Evolutionary conservation across 345 rosid genomes (phyloP).

Genomic region (Eucalyptus shirleyi): DNA sequence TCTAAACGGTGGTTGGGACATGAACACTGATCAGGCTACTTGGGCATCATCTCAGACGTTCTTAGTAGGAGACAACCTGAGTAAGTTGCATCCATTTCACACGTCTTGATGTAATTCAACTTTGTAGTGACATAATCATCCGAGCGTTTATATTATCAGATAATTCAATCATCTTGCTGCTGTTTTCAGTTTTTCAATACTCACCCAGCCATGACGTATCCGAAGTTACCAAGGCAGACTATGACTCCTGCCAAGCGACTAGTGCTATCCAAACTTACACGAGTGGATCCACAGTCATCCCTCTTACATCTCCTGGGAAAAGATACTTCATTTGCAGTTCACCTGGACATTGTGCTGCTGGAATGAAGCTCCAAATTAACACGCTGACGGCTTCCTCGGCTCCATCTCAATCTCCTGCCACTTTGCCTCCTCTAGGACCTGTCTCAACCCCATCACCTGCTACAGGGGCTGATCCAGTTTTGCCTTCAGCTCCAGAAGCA

Average conservation of each 20-base stretch:
- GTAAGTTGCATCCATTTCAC: background rate
- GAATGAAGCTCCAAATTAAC: conserved; percentile 5
- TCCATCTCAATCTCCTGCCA: background rate
- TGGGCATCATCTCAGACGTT: conserved; percentile 1
- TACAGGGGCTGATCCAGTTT: background rate
- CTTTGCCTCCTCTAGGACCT: background rate
- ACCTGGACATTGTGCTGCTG: conserved; percentile 2
- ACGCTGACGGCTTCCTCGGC: background rate
- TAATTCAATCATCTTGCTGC: background rate
- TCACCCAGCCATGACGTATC: background rate
- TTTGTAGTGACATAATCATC: background rate
- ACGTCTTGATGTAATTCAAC: background rate
- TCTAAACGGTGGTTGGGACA: conserved; percentile 2
- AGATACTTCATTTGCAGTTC: conserved; percentile 6
- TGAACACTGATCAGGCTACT: background rate
- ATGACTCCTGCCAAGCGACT: conserved; percentile 1
- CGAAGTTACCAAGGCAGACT: conserved; percentile 2
- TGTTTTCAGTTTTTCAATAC: background rate
- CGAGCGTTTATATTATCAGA: background rate
- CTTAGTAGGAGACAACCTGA: background rate
- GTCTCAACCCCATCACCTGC: background rate
- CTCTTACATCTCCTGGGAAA: conserved; percentile 4
- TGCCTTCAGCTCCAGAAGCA: background rate
- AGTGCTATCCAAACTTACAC: background rate
- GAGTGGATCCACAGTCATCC: background rate